Conservation (phyloP, 2,329 filamentous ascomycete genomes). For the Fusarium palustre region DNA sequence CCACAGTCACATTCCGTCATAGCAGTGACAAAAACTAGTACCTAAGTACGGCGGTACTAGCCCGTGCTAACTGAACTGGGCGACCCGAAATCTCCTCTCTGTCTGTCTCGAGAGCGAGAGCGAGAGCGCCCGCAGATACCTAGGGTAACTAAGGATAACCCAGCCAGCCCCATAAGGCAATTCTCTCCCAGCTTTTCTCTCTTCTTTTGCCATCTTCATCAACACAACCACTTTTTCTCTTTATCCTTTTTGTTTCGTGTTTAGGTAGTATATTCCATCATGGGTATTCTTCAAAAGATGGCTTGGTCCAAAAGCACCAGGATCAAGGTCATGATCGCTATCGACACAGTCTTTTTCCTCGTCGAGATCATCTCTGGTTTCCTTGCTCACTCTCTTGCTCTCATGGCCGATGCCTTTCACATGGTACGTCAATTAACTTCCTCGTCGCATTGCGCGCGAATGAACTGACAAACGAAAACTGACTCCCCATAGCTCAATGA, state of each 20-base stretch:
- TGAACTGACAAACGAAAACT: constrained; percentile 19
- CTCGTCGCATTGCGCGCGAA: background rate
- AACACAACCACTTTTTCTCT: background rate
- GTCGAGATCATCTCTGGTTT: constrained; percentile 89
- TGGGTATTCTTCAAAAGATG: constrained; percentile 65
- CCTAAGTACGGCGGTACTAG: background rate
- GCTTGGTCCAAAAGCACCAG: constrained; percentile 91
- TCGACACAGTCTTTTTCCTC: constrained; percentile 90
- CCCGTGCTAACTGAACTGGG: background rate
- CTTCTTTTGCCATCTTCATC: constrained; percentile 6
- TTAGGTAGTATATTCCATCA: constrained; percentile 31
- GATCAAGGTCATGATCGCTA: constrained; percentile 91
- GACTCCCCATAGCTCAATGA: constrained; percentile 79
- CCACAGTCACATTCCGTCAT: constrained; percentile 44
- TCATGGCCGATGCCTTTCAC: constrained; percentile 97
- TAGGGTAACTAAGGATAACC: background rate
- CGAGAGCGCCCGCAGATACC: background rate
- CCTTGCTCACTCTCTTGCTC: constrained; percentile 87
- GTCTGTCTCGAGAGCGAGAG: no score
- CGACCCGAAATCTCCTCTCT: constrained; percentile 1
- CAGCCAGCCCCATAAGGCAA: background rate
- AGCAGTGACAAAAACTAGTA: constrained; percentile 5
- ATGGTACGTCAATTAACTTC: constrained; percentile 72
- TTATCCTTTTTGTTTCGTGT: constrained; percentile 2
- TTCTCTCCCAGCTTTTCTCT: background rate